Conservation (phyloP, 2,329 filamentous ascomycete genomes). For the Paraconiothyrium brasiliense region DNA sequence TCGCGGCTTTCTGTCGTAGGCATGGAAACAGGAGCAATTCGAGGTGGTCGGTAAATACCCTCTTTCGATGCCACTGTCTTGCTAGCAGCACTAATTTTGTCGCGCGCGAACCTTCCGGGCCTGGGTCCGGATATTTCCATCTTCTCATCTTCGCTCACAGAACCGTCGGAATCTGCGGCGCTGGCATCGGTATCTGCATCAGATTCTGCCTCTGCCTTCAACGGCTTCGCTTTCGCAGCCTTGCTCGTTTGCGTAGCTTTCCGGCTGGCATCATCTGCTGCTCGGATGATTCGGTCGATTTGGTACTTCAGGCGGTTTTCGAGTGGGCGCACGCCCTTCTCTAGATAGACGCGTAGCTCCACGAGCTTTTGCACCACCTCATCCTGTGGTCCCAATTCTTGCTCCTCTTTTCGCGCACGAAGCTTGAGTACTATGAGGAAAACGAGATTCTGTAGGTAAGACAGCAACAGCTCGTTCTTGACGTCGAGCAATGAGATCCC, state of each 20-base stretch:
- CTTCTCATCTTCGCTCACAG: conserved; percentile 51
- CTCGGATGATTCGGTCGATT: conserved; percentile 91
- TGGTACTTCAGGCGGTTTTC: conserved; percentile 94
- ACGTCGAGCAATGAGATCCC: conserved; percentile 94
- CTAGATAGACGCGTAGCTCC: conserved; percentile 89
- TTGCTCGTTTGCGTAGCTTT: conserved; percentile 38
- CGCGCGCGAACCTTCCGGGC: conserved; percentile 56
- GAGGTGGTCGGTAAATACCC: conserved; percentile 88
- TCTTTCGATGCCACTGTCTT: conserved; percentile 55
- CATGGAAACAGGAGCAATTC: conserved; percentile 87
- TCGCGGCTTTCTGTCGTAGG: conserved; percentile 70
- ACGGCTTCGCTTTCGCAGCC: conserved; percentile 26
- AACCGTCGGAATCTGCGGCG: conserved; percentile 40
- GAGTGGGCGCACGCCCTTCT: conserved; percentile 88
- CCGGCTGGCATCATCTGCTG: conserved; percentile 73
- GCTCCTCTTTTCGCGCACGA: conserved; percentile 51
- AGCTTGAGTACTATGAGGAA: conserved; percentile 87
- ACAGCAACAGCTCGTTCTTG: conserved; percentile 96
- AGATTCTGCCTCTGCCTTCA: conserved; percentile 48
- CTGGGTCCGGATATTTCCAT: conserved; percentile 71
- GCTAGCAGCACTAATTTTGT: conserved; percentile 29
- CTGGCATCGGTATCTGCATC: conserved; percentile 55
- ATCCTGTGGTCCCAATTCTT: conserved; percentile 62
- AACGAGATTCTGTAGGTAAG: conserved; percentile 93
- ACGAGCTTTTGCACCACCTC: conserved; percentile 86